Conservation (phyloP, 2,329 filamentous ascomycete genomes). For the Fusarium sp. region DNA sequence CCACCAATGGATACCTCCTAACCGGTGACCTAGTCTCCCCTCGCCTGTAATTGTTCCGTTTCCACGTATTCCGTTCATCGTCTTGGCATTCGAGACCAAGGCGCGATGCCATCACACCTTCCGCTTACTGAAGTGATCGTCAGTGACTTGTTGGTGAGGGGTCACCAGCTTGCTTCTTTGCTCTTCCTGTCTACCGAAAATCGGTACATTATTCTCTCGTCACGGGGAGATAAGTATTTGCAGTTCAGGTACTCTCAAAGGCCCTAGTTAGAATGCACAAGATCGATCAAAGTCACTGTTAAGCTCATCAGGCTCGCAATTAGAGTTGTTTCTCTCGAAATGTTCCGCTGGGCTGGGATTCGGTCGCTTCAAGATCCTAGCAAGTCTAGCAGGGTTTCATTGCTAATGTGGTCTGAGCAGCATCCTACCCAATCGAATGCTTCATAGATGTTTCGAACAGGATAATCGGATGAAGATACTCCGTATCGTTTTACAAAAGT, state of each 20-base stretch:
- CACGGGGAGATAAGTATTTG: too few relatives aligned
- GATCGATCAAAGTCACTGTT: too few relatives aligned
- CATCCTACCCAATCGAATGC: conserved; percentile 5
- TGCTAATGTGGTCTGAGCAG: not conserved
- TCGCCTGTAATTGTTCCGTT: not conserved
- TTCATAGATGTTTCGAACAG: not conserved
- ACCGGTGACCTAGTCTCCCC: not conserved
- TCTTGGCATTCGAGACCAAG: not conserved
- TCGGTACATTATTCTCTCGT: too few relatives aligned
- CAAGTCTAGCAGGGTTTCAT: not conserved
- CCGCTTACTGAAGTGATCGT: not conserved
- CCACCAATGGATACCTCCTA: conserved; percentile 1
- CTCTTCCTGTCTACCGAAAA: too few relatives aligned
- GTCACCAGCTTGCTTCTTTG: not conserved
- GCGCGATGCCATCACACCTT: not conserved
- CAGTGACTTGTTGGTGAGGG: not conserved
- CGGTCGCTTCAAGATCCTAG: conserved; percentile 1
- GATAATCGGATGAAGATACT: conserved; percentile 7
- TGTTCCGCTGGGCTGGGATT: not conserved
- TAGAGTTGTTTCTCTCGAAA: not conserved
- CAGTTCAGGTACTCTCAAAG: too few relatives aligned
- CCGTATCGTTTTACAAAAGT: conserved; percentile 18
- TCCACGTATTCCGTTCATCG: not conserved
- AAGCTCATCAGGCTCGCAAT: not conserved
- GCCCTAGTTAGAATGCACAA: not conserved